phyloP scores from a whole-genome alignment of 192 early-diverging fungal species.

The Entomortierella lignicola region DNA sequence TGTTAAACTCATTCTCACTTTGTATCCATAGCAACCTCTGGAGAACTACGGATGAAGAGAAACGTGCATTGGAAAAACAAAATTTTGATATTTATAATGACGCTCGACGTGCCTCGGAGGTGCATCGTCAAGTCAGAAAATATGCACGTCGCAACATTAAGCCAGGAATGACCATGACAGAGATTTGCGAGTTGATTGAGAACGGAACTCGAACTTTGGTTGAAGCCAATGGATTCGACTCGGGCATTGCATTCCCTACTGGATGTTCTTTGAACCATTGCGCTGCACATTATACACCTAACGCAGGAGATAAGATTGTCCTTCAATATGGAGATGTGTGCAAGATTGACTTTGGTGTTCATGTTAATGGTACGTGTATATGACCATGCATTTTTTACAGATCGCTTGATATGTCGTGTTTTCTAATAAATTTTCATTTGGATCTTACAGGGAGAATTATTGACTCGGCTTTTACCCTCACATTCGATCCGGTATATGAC shows the following conservation, averaged over 20 bases:
- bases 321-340: slow-evolving; percentile 90
- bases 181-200: slow-evolving; percentile 93
- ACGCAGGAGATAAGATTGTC: slow-evolving; percentile 92
- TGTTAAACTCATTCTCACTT: not conserved
- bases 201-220: slow-evolving; percentile 89
- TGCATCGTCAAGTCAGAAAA: slow-evolving; percentile 89
- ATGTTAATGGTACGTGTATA: slow-evolving; percentile 92
- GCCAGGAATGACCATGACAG: slow-evolving; percentile 95
- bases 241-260: slow-evolving; percentile 95
- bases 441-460: slow-evolving; percentile 79
- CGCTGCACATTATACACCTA: slow-evolving; percentile 98
- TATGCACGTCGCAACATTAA: slow-evolving; percentile 85
- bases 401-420: not conserved
- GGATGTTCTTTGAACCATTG: slow-evolving; percentile 93
- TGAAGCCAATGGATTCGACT: slow-evolving; percentile 83
- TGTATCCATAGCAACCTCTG: slow-evolving; percentile 89
- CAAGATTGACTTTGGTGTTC: slow-evolving; percentile 97
- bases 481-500: slow-evolving; percentile 93
- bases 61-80: slow-evolving; percentile 81
- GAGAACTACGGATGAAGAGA: slow-evolving; percentile 93
- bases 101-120: slow-evolving; percentile 90
- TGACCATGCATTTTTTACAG: not conserved
- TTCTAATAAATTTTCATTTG: not conserved
- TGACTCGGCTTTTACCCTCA: slow-evolving; percentile 93
- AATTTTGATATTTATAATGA: slow-evolving; percentile 82